Evolutionary conservation across 176 grass and related monocot genomes (phyloP).

Genomic region (Oryza punctata): DNA sequence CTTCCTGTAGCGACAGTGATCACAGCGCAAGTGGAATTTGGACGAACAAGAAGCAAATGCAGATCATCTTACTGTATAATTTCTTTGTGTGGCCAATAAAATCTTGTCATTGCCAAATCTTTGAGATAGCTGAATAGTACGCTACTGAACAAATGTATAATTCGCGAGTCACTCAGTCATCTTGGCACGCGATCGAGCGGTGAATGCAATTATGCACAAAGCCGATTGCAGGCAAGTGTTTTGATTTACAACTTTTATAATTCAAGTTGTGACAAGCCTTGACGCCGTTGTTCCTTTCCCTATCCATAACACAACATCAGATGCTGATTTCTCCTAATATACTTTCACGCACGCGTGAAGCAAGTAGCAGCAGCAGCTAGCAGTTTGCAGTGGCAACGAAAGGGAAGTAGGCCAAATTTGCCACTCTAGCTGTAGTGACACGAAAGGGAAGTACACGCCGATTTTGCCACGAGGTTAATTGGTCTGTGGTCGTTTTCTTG

Average conservation of each 20-base stretch:
- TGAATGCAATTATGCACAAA: too few species aligned
- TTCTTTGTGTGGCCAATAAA: neutral
- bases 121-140: neutral
- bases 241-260: neutral
- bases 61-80: neutral
- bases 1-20: neutral
- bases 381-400: neutral
- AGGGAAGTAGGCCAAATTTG: slow-evolving; percentile 6
- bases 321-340: neutral
- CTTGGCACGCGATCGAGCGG: too few species aligned
- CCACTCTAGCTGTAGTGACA: neutral
- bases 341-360: neutral
- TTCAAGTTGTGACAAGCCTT: neutral
- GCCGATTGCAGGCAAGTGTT: too few species aligned
- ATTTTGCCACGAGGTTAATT: neutral
- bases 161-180: neutral
- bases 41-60: neutral
- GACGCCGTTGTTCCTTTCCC: neutral
- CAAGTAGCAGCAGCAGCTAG: neutral
- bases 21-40: neutral
- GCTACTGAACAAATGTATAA: neutral
- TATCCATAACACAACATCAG: neutral
- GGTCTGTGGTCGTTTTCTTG: neutral
- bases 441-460: too few species aligned
- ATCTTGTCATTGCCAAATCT: neutral